A percentile compares a stretch with the other conserved stretches of the same genome.
These are phyloP conservation scores for Fusarium decemcellulare DNA, from an alignment of 2,329 filamentous ascomycete genomes.

Conservation along the genomic window DNA sequence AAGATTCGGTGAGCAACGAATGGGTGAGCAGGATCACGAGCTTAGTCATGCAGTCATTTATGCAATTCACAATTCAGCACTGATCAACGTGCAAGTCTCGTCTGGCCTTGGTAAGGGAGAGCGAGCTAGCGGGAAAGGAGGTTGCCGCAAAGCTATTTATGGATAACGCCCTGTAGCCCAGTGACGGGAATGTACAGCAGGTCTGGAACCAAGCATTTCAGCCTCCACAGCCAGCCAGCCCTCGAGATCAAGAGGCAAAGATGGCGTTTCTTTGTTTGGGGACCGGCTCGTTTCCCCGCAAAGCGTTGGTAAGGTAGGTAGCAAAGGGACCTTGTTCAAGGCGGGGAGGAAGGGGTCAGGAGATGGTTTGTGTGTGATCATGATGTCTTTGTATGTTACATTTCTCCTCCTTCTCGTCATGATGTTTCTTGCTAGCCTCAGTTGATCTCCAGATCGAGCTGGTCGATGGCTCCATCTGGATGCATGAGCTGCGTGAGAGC, in stretches of 20 bases:
- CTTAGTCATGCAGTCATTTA: slow-evolving; percentile 33
- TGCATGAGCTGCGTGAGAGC: slow-evolving; percentile 2
- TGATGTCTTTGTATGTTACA: slow-evolving; percentile 25
- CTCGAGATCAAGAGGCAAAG: neutral
- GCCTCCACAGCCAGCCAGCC: neutral
- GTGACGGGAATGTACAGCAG: too few species aligned
- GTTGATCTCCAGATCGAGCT: neutral
- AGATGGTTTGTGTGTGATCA: neutral
- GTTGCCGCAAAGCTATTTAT: slow-evolving; percentile 13
- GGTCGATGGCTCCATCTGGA: neutral
- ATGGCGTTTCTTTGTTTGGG: slow-evolving; percentile 16
- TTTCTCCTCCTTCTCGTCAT: slow-evolving; percentile 34
- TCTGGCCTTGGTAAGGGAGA: neutral
- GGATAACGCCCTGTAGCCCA: neutral
- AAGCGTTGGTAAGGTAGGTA: too few species aligned
- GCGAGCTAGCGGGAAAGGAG: neutral
- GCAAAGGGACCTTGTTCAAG: neutral
- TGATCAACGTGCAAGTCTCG: too few species aligned
- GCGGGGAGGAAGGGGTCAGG: neutral
- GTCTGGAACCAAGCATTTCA: too few species aligned
- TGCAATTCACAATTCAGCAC: neutral
- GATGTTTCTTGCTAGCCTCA: neutral
- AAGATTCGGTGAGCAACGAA: slow-evolving; percentile 36
- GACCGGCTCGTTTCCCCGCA: too few species aligned
- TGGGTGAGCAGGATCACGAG: neutral